Conservation (phyloP, 352 stramenopile species). For the Phytophthora constricta region DNA sequence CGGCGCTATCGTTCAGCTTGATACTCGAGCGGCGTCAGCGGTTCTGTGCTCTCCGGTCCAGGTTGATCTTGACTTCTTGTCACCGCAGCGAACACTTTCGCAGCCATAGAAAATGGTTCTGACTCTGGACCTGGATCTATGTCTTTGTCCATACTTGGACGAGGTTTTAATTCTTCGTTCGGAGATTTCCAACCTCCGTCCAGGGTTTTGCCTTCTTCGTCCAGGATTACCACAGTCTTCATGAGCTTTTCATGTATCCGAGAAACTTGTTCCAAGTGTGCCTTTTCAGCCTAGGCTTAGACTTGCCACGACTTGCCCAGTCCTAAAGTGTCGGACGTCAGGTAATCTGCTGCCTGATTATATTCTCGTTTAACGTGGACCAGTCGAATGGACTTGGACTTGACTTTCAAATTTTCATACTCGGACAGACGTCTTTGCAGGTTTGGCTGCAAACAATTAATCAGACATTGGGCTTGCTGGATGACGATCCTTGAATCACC, state of each 20-base stretch:
- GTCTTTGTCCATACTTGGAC: too few species aligned
- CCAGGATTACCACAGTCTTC: background rate
- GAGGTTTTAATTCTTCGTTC: background rate
- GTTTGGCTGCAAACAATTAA: background rate
- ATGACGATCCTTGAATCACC: background rate
- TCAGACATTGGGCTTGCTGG: background rate
- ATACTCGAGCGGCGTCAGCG: background rate
- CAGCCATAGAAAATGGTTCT: background rate
- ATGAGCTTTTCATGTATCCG: background rate
- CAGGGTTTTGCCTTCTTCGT: background rate
- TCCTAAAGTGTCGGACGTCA: background rate
- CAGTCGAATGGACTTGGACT: background rate
- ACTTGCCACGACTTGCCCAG: background rate
- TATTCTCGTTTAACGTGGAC: conserved; percentile 1
- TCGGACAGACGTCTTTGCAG: background rate
- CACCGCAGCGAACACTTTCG: background rate
- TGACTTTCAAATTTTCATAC: background rate
- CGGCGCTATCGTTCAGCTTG: background rate
- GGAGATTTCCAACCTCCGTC: too few species aligned
- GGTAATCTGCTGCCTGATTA: conserved; percentile 2
- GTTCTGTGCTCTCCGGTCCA: background rate
- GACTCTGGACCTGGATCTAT: background rate
- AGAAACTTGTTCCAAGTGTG: background rate
- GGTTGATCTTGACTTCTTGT: background rate
- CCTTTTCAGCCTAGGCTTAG: background rate